phyloP scores from a whole-genome alignment of 257 asterid species.

The Primulina eburnea region DNA sequence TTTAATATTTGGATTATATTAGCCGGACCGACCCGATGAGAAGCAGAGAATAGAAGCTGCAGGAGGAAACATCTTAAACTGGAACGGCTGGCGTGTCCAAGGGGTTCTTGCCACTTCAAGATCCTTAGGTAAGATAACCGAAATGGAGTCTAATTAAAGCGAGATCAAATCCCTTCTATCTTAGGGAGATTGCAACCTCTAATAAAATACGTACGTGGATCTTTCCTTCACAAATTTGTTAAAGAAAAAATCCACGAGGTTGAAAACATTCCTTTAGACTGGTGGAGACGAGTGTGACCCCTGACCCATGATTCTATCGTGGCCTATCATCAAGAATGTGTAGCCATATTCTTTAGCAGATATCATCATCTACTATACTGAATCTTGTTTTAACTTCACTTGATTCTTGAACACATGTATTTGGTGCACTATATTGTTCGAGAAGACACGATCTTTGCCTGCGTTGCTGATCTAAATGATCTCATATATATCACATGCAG shows the following conservation, averaged over 20 bases:
- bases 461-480: background rate
- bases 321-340: too few species aligned
- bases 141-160: background rate
- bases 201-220: too few species aligned
- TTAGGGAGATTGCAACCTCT: too few species aligned
- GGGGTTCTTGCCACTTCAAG: conserved; percentile 59
- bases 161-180: too few species aligned
- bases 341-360: too few species aligned
- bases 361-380: background rate
- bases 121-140: conserved; percentile 40
- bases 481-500: conserved; percentile 17
- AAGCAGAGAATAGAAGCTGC: conserved; percentile 55
- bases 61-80: conserved; percentile 42
- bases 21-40: conserved; percentile 67
- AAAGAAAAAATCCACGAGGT: too few species aligned
- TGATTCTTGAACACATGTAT: background rate
- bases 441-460: too few species aligned
- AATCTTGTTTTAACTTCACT: background rate
- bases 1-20: background rate
- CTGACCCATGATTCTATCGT: too few species aligned
- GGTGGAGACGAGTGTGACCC: too few species aligned
- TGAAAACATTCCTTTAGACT: too few species aligned
- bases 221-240: too few species aligned
- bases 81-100: conserved; percentile 50
- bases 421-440: too few species aligned